These are phyloP conservation scores for Pseudozyma tsukubaensis DNA, from an alignment of 1,284 basidiomycete species.

Conservation along the genomic window DNA sequence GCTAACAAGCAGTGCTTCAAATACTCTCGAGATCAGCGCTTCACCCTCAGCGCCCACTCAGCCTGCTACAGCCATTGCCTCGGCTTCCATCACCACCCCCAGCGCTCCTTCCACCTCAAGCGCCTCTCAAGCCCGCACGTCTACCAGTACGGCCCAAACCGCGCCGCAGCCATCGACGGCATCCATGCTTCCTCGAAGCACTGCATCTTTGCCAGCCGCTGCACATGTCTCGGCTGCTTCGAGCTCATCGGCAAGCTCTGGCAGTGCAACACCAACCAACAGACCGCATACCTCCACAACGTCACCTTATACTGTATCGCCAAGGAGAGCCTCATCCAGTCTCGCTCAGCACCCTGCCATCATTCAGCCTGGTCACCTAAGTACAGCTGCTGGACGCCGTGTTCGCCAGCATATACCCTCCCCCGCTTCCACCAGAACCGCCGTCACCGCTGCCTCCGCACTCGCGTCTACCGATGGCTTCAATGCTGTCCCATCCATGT, in stretches of 20 bases:
- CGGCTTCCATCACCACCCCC: not conserved
- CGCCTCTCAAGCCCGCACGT: not conserved
- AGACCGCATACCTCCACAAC: not conserved
- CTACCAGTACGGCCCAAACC: not conserved
- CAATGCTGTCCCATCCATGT: constrained; percentile 35
- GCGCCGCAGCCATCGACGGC: not conserved
- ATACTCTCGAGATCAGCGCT: too few relatives aligned
- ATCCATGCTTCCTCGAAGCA: constrained; percentile 38
- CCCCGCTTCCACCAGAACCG: not conserved
- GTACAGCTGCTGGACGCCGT: not conserved
- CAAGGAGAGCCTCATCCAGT: constrained; percentile 11
- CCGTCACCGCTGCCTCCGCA: constrained; percentile 12
- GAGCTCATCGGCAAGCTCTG: constrained; percentile 23
- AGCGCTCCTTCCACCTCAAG: not conserved
- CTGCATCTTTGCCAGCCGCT: not conserved
- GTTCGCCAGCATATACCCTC: not conserved
- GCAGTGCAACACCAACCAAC: constrained; percentile 18
- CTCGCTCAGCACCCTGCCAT: not conserved
- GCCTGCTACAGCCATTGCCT: not conserved
- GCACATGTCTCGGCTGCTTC: constrained; percentile 8
- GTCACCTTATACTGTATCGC: not conserved
- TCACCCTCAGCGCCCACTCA: not conserved
- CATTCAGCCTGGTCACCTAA: not conserved
- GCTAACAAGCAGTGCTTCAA: too few relatives aligned
- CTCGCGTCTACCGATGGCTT: constrained; percentile 19